Conservation (phyloP, 1,284 basidiomycete genomes). For the Athelia psychrophila region DNA sequence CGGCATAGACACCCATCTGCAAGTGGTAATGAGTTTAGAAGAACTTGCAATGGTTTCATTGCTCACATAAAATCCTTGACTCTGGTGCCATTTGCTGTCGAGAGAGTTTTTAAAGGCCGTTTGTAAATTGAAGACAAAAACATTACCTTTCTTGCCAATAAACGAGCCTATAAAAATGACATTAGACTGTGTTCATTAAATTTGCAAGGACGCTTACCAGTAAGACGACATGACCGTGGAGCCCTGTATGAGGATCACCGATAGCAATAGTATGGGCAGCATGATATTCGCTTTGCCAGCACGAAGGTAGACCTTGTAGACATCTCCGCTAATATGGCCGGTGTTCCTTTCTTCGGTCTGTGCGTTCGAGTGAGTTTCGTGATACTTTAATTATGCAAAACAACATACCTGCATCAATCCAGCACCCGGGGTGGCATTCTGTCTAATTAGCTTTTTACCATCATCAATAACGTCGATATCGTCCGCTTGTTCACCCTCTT, state of each 20-base stretch:
- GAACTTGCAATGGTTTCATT: background rate
- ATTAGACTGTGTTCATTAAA: slow-evolving; percentile 1
- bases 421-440: slow-evolving; percentile 24
- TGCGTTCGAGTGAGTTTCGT: slow-evolving; percentile 9
- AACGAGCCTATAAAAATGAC: slow-evolving; percentile 45
- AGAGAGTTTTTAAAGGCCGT: background rate
- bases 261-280: slow-evolving; percentile 50
- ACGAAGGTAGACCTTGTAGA: slow-evolving; percentile 52
- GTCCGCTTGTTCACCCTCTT: slow-evolving; percentile 21
- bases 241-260: slow-evolving; percentile 56
- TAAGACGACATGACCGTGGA: slow-evolving; percentile 63
- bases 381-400: background rate
- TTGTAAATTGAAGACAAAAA: background rate
- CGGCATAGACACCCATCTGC: slow-evolving; percentile 69
- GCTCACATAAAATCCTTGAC: slow-evolving; percentile 61
- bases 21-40: slow-evolving; percentile 4
- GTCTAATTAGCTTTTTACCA: slow-evolving; percentile 12
- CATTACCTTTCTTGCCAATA: slow-evolving; percentile 63
- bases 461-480: slow-evolving; percentile 17
- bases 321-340: slow-evolving; percentile 45
- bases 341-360: slow-evolving; percentile 39
- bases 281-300: slow-evolving; percentile 55
- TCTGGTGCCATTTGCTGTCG: slow-evolving; percentile 44
- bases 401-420: slow-evolving; percentile 39
- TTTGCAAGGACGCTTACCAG: slow-evolving; percentile 42